These are phyloP conservation scores for Cetraspora pellucida DNA, from an alignment of 192 early-diverging fungal genomes.

Conservation along the genomic window DNA sequence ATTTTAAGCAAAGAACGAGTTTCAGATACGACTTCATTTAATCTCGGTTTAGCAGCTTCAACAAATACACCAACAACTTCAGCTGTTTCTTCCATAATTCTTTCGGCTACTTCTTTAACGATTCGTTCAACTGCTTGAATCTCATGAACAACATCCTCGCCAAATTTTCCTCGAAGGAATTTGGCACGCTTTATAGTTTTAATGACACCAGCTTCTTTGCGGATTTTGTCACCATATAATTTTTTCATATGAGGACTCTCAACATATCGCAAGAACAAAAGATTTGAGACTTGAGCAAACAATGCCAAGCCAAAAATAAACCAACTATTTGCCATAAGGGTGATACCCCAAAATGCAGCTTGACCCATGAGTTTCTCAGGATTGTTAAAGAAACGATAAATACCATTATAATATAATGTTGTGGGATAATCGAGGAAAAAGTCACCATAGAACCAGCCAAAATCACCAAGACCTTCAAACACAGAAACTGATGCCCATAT, in stretches of 20 bases:
- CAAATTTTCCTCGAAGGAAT: constrained; percentile 62
- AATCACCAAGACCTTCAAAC: constrained; percentile 91
- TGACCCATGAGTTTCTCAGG: constrained; percentile 94
- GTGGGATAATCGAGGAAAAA: constrained; percentile 85
- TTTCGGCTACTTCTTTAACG: constrained; percentile 61
- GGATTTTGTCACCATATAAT: constrained; percentile 83
- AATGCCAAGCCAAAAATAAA: constrained; percentile 83
- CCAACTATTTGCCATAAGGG: constrained; percentile 81
- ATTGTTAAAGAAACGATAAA: constrained; percentile 88
- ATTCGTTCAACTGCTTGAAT: constrained; percentile 55
- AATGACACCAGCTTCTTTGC: constrained; percentile 80
- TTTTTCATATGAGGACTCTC: constrained; percentile 92
- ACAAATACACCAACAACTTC: constrained; percentile 54
- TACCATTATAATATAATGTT: constrained; percentile 84
- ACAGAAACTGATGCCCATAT: constrained; percentile 90
- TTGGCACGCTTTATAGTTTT: constrained; percentile 67
- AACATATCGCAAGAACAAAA: constrained; percentile 85
- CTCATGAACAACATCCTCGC: constrained; percentile 54
- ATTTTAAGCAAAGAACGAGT: constrained; percentile 46
- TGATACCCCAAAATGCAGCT: constrained; percentile 92
- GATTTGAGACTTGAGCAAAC: constrained; percentile 79
- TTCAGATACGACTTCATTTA: constrained; percentile 53
- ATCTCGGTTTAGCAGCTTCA: constrained; percentile 53
- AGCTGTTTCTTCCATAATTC: constrained; percentile 62
- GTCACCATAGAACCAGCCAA: constrained; percentile 99